A percentile compares a stretch with the other conserved stretches of the same genome.
Conservation (phyloP, 768 basidiomycete genomes). For the Hydnomerulius pinastri region DNA sequence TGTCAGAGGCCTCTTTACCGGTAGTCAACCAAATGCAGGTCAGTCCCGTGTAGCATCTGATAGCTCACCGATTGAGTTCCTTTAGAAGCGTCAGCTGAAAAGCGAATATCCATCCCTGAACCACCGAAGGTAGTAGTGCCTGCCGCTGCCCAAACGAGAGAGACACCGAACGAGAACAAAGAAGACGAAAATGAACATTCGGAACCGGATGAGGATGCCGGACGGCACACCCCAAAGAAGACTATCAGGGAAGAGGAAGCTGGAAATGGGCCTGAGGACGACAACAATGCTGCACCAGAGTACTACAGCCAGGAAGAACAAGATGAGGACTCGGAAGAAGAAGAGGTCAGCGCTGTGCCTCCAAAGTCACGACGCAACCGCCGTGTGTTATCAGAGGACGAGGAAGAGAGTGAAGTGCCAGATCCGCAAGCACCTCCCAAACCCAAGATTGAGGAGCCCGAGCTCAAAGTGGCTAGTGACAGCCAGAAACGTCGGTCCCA, state of each 20-base stretch:
- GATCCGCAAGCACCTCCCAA: background rate
- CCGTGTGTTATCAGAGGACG: slow-evolving; percentile 12
- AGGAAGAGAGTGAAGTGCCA: slow-evolving; percentile 6
- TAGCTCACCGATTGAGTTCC: background rate
- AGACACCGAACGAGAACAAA: background rate
- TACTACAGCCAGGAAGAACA: slow-evolving; percentile 1
- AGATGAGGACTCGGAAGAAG: background rate
- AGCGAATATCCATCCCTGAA: background rate
- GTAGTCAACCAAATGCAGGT: slow-evolving; percentile 1
- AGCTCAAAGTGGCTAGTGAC: background rate
- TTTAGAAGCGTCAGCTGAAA: background rate
- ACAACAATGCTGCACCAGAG: background rate
- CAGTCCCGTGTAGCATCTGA: background rate
- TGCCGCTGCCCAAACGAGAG: background rate
- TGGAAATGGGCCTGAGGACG: slow-evolving; percentile 8
- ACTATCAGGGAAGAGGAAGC: background rate
- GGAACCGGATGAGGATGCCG: background rate
- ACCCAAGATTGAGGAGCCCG: background rate
- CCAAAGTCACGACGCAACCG: slow-evolving; percentile 5
- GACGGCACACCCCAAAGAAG: background rate
- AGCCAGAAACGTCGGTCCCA: background rate
- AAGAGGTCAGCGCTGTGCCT: background rate
- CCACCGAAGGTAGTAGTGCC: background rate
- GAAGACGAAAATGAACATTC: background rate
- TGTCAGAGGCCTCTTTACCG: background rate